These are phyloP conservation scores for Saccharum spontaneum DNA, from an alignment of 176 grass and related monocot genomes.

Conservation along the genomic window DNA sequence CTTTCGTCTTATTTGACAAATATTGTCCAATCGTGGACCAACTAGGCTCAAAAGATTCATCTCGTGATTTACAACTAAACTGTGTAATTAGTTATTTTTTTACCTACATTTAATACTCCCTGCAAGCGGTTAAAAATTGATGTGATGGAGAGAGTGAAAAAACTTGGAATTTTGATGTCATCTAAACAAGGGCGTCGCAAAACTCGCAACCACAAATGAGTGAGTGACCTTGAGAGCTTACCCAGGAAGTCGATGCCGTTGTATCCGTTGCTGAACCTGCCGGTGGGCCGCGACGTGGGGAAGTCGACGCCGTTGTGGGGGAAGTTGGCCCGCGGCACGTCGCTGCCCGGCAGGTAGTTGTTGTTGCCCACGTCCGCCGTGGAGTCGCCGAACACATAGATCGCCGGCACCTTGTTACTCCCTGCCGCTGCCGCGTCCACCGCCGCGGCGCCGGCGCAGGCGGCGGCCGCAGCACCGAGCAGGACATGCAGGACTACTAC, in stretches of 20 bases:
- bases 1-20: too few species aligned
- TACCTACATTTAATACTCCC: too few species aligned
- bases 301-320: slow-evolving; percentile 69
- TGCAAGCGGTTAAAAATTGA: too few species aligned
- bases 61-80: too few species aligned
- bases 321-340: slow-evolving; percentile 60
- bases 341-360: slow-evolving; percentile 51
- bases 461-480: not conserved
- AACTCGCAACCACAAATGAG: not conserved
- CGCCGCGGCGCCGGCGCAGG: not conserved
- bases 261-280: slow-evolving; percentile 61
- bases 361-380: slow-evolving; percentile 67
- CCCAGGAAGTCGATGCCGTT: slow-evolving; percentile 60
- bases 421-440: not conserved
- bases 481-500: not conserved
- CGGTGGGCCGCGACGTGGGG: slow-evolving; percentile 49
- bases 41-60: too few species aligned
- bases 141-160: too few species aligned
- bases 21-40: too few species aligned
- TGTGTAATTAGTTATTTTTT: too few species aligned
- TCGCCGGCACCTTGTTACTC: slow-evolving; percentile 35
- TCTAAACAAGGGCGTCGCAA: too few species aligned
- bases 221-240: not conserved
- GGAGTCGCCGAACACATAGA: slow-evolving; percentile 66
- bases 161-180: too few species aligned